Evolutionary conservation across 208 protist species (phyloP).

Genomic region (Trichomonas vaginalis): DNA sequence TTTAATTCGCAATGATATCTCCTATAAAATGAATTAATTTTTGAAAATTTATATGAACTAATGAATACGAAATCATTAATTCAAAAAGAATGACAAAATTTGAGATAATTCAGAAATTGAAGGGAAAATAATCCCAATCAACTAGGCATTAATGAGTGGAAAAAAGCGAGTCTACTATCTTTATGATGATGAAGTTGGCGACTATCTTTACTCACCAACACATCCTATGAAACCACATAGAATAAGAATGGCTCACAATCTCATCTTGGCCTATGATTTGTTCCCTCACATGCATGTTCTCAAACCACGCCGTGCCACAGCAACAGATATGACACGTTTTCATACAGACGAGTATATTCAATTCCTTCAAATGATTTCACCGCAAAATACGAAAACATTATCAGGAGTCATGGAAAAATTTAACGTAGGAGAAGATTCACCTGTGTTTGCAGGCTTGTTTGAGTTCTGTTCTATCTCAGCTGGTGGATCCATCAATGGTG

Average conservation of each 20-base stretch:
- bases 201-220: constrained; percentile 41
- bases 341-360: constrained; percentile 44
- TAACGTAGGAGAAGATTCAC: constrained; percentile 44
- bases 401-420: background rate
- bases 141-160: too few relatives aligned
- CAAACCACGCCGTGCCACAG: constrained; percentile 22
- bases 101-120: too few relatives aligned
- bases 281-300: constrained; percentile 46
- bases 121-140: constrained; percentile 79
- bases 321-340: constrained; percentile 37
- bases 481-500: constrained; percentile 59
- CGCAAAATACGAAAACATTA: constrained; percentile 32
- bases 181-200: constrained; percentile 24
- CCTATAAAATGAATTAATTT: too few relatives aligned
- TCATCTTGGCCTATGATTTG: constrained; percentile 45
- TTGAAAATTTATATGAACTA: too few relatives aligned
- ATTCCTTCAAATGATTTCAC: constrained; percentile 35
- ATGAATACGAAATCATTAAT: too few relatives aligned
- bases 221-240: constrained; percentile 52
- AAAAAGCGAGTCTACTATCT: constrained; percentile 58
- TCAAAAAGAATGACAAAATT: too few relatives aligned
- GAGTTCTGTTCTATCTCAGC: constrained; percentile 42
- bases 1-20: too few relatives aligned
- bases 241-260: constrained; percentile 44
- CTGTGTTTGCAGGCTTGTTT: constrained; percentile 45